phyloP scores from a whole-genome alignment of 2,329 filamentous ascomycete species.

The Aspergillus unguis region DNA sequence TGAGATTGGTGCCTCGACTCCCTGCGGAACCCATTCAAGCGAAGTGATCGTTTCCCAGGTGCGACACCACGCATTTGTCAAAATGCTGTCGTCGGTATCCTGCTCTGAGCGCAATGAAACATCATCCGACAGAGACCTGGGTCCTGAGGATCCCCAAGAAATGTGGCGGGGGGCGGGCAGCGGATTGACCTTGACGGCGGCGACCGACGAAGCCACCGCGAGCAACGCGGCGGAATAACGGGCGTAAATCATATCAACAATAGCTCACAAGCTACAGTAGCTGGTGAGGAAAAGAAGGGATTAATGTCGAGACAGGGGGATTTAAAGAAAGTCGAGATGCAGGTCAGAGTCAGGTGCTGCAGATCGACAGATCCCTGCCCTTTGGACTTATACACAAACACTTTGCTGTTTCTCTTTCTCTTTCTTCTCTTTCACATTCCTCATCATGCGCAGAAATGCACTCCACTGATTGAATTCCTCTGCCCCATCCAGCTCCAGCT shows the following conservation, averaged over 20 bases:
- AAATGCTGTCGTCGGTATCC: slow-evolving; percentile 28
- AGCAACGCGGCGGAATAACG: slow-evolving; percentile 25
- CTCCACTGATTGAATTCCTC: background rate
- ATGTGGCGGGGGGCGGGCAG: slow-evolving; percentile 54
- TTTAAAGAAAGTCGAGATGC: slow-evolving; percentile 1
- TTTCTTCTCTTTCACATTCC: background rate
- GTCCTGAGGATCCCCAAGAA: slow-evolving; percentile 52
- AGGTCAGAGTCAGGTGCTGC: slow-evolving; percentile 3
- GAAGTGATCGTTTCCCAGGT: slow-evolving; percentile 47
- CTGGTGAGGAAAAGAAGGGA: background rate
- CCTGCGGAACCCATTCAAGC: slow-evolving; percentile 55
- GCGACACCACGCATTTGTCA: slow-evolving; percentile 51
- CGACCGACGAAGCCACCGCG: slow-evolving; percentile 36
- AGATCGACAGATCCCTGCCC: slow-evolving; percentile 7
- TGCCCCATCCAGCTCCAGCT: too few species aligned
- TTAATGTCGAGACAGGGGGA: slow-evolving; percentile 1
- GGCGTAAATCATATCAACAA: slow-evolving; percentile 26
- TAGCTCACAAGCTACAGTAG: background rate
- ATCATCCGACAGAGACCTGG: slow-evolving; percentile 40
- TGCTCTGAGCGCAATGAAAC: slow-evolving; percentile 40
- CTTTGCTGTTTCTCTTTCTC: background rate
- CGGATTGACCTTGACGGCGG: slow-evolving; percentile 52
- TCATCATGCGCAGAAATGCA: background rate
- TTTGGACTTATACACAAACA: slow-evolving; percentile 4
- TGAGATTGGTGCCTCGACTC: slow-evolving; percentile 51